phyloP scores from a whole-genome alignment of 2,329 filamentous ascomycete species.

The Colletotrichum orbiculare region DNA sequence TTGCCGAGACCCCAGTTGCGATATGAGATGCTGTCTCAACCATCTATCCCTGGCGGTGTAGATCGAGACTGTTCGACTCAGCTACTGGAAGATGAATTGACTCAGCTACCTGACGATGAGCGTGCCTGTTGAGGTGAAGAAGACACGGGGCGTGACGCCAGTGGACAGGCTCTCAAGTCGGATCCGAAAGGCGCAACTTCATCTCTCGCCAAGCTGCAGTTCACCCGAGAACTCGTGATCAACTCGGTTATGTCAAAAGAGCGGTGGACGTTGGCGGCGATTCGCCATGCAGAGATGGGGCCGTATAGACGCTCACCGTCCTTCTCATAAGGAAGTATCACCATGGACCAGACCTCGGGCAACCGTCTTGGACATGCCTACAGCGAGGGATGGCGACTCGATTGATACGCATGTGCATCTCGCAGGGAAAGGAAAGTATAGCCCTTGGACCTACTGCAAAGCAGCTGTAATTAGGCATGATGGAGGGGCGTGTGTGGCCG shows the following conservation, averaged over 20 bases:
- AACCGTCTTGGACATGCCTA: slow-evolving; percentile 24
- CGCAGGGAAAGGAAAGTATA: slow-evolving; percentile 35
- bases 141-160: slow-evolving; percentile 29
- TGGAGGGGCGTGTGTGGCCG: slow-evolving; percentile 26
- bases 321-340: slow-evolving; percentile 18
- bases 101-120: slow-evolving; percentile 9
- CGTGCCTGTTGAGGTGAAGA: slow-evolving; percentile 33
- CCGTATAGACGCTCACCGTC: slow-evolving; percentile 29
- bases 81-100: neutral
- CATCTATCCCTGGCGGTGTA: slow-evolving; percentile 34
- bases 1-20: slow-evolving; percentile 27
- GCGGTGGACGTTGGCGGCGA: slow-evolving; percentile 31
- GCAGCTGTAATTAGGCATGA: neutral
- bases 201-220: slow-evolving; percentile 28
- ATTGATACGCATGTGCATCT: slow-evolving; percentile 26
- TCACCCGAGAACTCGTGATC: slow-evolving; percentile 28
- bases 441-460: slow-evolving; percentile 24
- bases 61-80: slow-evolving; percentile 26
- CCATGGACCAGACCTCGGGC: slow-evolving; percentile 28
- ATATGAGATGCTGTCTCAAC: slow-evolving; percentile 23
- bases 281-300: slow-evolving; percentile 17
- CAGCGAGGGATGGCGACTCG: slow-evolving; percentile 20
- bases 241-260: slow-evolving; percentile 31
- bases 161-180: slow-evolving; percentile 10
- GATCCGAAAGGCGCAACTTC: slow-evolving; percentile 19